Evolutionary conservation across 768 basidiomycete species (phyloP).

Genomic region (Mycena chlorophos): DNA sequence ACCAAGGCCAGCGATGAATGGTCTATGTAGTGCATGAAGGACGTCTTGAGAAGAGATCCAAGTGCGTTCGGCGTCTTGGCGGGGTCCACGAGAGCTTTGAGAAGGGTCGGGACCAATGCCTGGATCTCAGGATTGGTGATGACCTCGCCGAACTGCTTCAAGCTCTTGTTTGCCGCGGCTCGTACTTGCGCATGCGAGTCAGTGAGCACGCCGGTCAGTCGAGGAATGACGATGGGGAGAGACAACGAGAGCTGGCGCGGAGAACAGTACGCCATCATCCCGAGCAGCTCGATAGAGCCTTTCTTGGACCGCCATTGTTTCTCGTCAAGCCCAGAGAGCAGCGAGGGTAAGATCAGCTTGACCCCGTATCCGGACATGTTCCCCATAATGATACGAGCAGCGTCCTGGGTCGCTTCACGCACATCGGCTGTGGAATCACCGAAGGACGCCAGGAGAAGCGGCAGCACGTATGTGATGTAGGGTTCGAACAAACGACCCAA

Average conservation of each 20-base stretch:
- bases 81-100: slow-evolving; percentile 96
- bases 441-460: slow-evolving; percentile 78
- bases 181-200: slow-evolving; percentile 98
- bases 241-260: slow-evolving; percentile 93
- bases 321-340: slow-evolving; percentile 90
- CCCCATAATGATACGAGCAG: slow-evolving; percentile 92
- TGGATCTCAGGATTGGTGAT: slow-evolving; percentile 98
- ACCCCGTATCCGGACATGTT: slow-evolving; percentile 93
- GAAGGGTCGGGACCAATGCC: slow-evolving; percentile 79
- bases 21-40: slow-evolving; percentile 98
- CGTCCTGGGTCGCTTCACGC: slow-evolving; percentile 90
- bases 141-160: slow-evolving; percentile 98
- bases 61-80: slow-evolving; percentile 85
- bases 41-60: slow-evolving; percentile 84
- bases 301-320: slow-evolving; percentile 99
- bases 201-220: slow-evolving; percentile 90
- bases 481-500: slow-evolving; percentile 93
- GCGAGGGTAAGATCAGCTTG: slow-evolving; percentile 88
- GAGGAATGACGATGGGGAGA: slow-evolving; percentile 93
- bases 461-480: slow-evolving; percentile 81
- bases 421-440: slow-evolving; percentile 88
- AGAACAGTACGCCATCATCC: slow-evolving; percentile 99
- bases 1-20: slow-evolving; percentile 93
- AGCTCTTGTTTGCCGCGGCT: slow-evolving; percentile 86
- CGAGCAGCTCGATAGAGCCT: slow-evolving; percentile 93